A percentile compares a stretch with the other conserved stretches of the same genome.
Evolutionary conservation across 768 basidiomycete species (phyloP).

Genomic region (Dictyophora rubrovolvata): DNA sequence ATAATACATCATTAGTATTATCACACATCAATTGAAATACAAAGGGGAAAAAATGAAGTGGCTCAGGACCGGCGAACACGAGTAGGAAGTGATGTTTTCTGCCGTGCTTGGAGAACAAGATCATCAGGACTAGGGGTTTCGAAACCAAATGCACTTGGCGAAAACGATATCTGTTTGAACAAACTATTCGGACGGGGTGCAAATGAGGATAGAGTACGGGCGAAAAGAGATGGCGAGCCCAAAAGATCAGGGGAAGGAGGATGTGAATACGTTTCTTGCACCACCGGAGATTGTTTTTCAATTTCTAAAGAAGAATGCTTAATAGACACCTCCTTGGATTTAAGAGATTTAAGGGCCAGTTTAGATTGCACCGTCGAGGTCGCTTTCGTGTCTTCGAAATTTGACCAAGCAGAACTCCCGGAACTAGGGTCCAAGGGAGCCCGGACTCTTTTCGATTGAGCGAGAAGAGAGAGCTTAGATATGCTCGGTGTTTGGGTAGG

Average conservation of each 20-base stretch:
- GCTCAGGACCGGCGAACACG: slow-evolving; percentile 8
- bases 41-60: slow-evolving; percentile 14
- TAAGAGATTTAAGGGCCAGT: slow-evolving; percentile 64
- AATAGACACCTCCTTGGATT: slow-evolving; percentile 36
- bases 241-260: slow-evolving; percentile 27
- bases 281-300: slow-evolving; percentile 14
- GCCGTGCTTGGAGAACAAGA: slow-evolving; percentile 68
- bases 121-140: slow-evolving; percentile 90
- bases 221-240: slow-evolving; percentile 17
- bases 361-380: slow-evolving; percentile 42
- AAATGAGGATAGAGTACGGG: slow-evolving; percentile 2
- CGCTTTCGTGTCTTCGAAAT: slow-evolving; percentile 19
- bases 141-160: slow-evolving; percentile 45
- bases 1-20: slow-evolving; percentile 6
- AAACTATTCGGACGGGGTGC: neutral
- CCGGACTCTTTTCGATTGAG: slow-evolving; percentile 42
- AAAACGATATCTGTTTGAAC: neutral
- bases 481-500: slow-evolving; percentile 25
- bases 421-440: slow-evolving; percentile 5
- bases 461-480: slow-evolving; percentile 70
- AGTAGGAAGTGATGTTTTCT: slow-evolving; percentile 48
- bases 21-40: slow-evolving; percentile 1
- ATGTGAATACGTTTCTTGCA: slow-evolving; percentile 18
- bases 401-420: neutral
- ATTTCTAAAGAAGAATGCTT: slow-evolving; percentile 21